phyloP scores from a whole-genome alignment of 2,329 filamentous ascomycete genomes.

The Colletotrichum sp. region DNA sequence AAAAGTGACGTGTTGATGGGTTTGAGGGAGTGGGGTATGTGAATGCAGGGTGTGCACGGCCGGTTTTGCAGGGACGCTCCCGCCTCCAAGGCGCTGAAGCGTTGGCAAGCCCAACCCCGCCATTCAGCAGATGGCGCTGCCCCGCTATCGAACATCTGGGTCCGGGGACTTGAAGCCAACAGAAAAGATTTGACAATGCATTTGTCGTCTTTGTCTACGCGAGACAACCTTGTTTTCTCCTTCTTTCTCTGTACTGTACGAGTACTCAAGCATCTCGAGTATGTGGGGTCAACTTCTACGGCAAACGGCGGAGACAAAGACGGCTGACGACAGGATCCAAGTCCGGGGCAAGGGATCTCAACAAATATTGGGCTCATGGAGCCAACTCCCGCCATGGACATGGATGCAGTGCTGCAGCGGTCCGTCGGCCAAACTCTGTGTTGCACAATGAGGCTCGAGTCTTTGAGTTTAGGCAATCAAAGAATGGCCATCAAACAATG shows the following conservation, averaged over 20 bases:
- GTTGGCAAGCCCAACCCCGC: constrained; percentile 14
- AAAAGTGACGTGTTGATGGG: constrained; percentile 13
- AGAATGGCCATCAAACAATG: too few species aligned
- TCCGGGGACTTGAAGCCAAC: not conserved
- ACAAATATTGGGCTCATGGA: not conserved
- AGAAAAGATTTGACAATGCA: not conserved
- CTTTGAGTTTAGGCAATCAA: not conserved
- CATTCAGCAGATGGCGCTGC: not conserved
- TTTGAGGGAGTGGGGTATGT: constrained; percentile 11
- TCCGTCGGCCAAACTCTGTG: not conserved
- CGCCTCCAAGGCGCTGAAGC: constrained; percentile 2
- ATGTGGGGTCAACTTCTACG: not conserved
- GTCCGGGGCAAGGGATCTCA: not conserved
- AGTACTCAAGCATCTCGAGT: not conserved
- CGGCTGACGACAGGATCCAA: not conserved
- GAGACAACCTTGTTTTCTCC: not conserved
- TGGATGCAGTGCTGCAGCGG: not conserved
- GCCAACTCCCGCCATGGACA: not conserved
- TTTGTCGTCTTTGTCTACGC: not conserved
- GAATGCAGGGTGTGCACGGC: constrained; percentile 1
- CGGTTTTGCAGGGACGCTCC: not conserved
- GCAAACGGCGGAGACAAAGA: not conserved
- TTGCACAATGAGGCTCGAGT: not conserved
- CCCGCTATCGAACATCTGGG: not conserved
- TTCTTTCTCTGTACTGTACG: not conserved